These are phyloP conservation scores for Raddia distichophylla DNA, from an alignment of 176 grass and related monocot genomes.

Conservation along the genomic window DNA sequence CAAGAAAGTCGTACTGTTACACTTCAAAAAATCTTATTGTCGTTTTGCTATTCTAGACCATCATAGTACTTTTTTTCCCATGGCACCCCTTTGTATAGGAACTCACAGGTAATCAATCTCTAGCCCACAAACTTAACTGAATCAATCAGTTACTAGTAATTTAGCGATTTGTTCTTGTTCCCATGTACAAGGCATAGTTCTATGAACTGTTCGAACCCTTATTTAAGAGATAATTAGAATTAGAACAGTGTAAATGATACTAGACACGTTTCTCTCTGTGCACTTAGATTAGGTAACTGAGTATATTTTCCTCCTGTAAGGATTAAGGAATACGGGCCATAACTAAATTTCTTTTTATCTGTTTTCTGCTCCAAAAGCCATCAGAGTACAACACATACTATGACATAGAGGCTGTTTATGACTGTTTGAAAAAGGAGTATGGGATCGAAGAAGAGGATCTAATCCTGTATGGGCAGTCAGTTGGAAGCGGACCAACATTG, in stretches of 20 bases:
- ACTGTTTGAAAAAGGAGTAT: slow-evolving; percentile 92
- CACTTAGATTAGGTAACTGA: slow-evolving; percentile 5
- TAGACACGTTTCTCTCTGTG: neutral
- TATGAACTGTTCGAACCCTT: neutral
- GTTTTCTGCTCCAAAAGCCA: slow-evolving; percentile 61
- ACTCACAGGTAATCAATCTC: slow-evolving; percentile 40
- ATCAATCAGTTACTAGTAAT: slow-evolving; percentile 27
- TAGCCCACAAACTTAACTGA: slow-evolving; percentile 33
- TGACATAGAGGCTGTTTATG: slow-evolving; percentile 97
- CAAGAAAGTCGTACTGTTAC: neutral
- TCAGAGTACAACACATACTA: slow-evolving; percentile 95
- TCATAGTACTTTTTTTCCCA: slow-evolving; percentile 37
- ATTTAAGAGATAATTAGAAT: neutral
- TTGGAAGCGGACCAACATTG: slow-evolving; percentile 96
- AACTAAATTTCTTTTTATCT: slow-evolving; percentile 29
- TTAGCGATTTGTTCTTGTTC: slow-evolving; percentile 37
- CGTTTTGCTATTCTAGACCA: slow-evolving; percentile 42
- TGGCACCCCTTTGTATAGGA: slow-evolving; percentile 39
- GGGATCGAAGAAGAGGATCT: slow-evolving; percentile 83
- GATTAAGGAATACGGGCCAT: neutral
- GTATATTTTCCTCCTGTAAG: slow-evolving; percentile 23
- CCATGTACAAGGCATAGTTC: slow-evolving; percentile 1
- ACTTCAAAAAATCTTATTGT: neutral
- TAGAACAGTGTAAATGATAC: neutral
- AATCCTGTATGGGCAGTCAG: slow-evolving; percentile 98